Evolutionary conservation across 1,284 basidiomycete species (phyloP).

Genomic region (Ganoderma sinense): DNA sequence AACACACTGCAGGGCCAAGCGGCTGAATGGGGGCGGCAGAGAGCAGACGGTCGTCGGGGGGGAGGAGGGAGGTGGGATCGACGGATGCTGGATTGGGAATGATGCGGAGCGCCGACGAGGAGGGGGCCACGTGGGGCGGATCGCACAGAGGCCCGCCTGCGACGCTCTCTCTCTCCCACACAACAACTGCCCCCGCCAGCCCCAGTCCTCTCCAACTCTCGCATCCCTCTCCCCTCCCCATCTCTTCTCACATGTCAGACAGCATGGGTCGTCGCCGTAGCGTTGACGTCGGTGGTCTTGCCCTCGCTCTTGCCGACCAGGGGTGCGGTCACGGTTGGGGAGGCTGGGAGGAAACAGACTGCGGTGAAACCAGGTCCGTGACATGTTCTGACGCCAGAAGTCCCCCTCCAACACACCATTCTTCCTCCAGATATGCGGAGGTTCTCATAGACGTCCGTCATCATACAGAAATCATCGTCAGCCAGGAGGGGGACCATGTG

Average conservation of each 20-base stretch:
- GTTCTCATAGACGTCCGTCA: constrained; percentile 84
- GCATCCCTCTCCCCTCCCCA: background rate
- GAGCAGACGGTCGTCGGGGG: background rate
- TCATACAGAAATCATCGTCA: constrained; percentile 78
- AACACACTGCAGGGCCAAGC: background rate
- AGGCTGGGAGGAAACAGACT: constrained; percentile 62
- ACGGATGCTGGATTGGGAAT: constrained; percentile 1
- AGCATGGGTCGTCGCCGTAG: constrained; percentile 62
- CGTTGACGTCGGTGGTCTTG: constrained; percentile 86
- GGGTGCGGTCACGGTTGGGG: constrained; percentile 79
- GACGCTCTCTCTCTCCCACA: background rate
- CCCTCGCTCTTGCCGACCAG: constrained; percentile 73
- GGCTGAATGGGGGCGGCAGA: background rate
- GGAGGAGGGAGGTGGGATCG: constrained; percentile 9
- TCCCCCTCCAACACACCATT: constrained; percentile 14
- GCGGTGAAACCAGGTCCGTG: constrained; percentile 65
- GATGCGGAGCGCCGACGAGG: constrained; percentile 23
- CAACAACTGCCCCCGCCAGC: constrained; percentile 11
- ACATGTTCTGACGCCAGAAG: constrained; percentile 22
- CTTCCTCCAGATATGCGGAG: constrained; percentile 67
- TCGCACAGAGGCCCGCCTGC: constrained; percentile 26
- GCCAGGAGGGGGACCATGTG: constrained; percentile 58
- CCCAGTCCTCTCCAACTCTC: background rate
- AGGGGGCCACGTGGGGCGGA: constrained; percentile 30
- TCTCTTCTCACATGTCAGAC: constrained; percentile 20